Base-by-base conservation (phyloP, 2,329 filamentous ascomycete genomes). In the Fusarium udum region DNA sequence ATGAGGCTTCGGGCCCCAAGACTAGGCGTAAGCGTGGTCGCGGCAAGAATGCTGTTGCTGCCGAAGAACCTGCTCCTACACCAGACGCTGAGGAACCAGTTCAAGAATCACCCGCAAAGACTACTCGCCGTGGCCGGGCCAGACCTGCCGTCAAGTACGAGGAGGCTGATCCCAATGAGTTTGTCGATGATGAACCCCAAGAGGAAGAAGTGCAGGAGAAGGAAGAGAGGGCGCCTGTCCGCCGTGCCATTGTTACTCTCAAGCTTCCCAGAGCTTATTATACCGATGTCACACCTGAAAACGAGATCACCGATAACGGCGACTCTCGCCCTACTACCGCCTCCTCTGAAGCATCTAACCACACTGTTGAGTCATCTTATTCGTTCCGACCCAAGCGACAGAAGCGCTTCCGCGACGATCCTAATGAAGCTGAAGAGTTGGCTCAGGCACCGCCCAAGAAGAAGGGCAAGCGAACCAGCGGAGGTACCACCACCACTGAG, bases 311-410 rank as follows among this genome's bases (percentile, higher is more conserved):
- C 43, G 76, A 83, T 64, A 83, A 83, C 37, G 85, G 86, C 39
- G 85, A 87, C 31, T 85, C 85, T 12, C 84, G 88, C 6, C 88
- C 87, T 3, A 85, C 84, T 1, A 87, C 87, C 0, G 84, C 88
- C 5, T 87, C 86, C 0, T 90, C 88, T 2, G 88, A 86, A 12
- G 85, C 83, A 15, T 86, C 85, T 13, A 81, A 81, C 6, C 85
- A 85, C 40, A 88, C 87, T 4, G 82, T 80, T 8, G 85, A 86
- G 58, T 88, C 87, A 1, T 84, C 82, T 10, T 87, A 87, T 74
- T 87, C 87, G 2, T 85, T 89, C 69, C 84, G 88, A 8, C 86
- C 87, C 34, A 89, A 89, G 78, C 84, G 87, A 14, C 86, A 87
- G 74, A 87, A 87, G 74, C 85, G 86, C 56, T 89, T 87, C 81